Percentiles rank a stretch among this genome's conserved stretches.
Evolutionary conservation across 1,284 basidiomycete genomes (phyloP).

Genomic region (Mycosarcoma maydis): DNA sequence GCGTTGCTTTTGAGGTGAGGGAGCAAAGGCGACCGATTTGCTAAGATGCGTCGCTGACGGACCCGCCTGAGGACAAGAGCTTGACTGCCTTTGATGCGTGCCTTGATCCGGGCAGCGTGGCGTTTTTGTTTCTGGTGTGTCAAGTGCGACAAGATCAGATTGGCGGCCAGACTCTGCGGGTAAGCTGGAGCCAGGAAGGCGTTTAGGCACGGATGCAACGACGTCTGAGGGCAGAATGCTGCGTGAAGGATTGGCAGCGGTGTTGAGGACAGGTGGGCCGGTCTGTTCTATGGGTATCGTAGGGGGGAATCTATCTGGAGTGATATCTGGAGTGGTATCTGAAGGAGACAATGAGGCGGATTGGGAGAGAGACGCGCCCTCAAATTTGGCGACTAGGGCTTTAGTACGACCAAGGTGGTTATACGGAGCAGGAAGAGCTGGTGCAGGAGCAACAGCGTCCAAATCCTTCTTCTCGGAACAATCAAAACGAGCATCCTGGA

Average conservation of each 20-base stretch:
- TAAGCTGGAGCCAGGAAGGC: conserved; percentile 31
- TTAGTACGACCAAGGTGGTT: conserved; percentile 29
- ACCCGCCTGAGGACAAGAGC: conserved; percentile 12
- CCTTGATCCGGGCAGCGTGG: neutral
- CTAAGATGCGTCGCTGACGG: conserved; percentile 5
- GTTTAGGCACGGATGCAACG: conserved; percentile 13
- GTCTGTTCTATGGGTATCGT: conserved; percentile 5
- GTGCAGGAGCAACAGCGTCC: conserved; percentile 4
- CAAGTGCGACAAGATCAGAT: neutral
- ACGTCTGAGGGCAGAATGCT: conserved; percentile 1
- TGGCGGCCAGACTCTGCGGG: conserved; percentile 1
- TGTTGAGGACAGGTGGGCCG: neutral
- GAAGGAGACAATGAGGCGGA: no score
- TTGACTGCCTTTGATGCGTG: conserved; percentile 11
- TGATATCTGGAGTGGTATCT: neutral
- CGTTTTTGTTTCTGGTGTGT: neutral
- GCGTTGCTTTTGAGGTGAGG: conserved; percentile 56
- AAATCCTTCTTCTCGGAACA: conserved; percentile 16
- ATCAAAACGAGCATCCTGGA: conserved; percentile 8
- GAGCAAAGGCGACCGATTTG: conserved; percentile 59
- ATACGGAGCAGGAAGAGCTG: conserved; percentile 2
- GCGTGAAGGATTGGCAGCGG: no score
- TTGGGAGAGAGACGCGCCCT: conserved; percentile 9
- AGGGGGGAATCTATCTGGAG: no score
- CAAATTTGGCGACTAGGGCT: conserved; percentile 48